Evolutionary conservation across 768 basidiomycete species (phyloP), one percentile per base, ranked within the genome.

Genomic region (Leccinum rimulosum): DNA sequence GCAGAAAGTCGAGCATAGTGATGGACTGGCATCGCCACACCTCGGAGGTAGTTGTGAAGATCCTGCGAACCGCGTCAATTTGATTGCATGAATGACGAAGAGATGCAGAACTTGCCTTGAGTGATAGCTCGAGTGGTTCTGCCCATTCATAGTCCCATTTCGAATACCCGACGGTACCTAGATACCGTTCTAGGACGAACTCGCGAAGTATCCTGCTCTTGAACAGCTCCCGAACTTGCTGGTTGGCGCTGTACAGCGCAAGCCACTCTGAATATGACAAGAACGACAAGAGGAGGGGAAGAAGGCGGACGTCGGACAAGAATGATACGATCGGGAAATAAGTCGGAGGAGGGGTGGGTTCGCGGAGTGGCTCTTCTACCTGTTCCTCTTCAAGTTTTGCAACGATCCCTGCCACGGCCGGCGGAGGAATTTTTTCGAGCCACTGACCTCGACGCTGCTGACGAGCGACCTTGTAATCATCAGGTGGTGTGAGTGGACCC

Each of bases 241-340:
- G 82, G 67, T 82, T 85, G 12, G 86, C 72, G 17, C 80, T 76
- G 40, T 82, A 83, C 15, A 93, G 73, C 11, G 78, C 69, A 59
- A 85, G 81, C 85, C 88, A 91, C 47, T 93, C 88, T 57, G 78
- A 81, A 65, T 89, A 94, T n/a, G 84, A 76, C 54, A 93, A 66
- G 66, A 82, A 86, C 4, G 70, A 66, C n/a, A 94, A 74, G 27
- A 93, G 68, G 6, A 70, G 63, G 0, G 76, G 70, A 7, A 94
- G 76, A 14, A 93, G 70, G 35, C 74, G 73, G 0, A 82, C 76
- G 50, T 84, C 72, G 7, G 79, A 66, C 38, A 93, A 69, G 70
- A 89, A 88, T 5, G 72, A 63, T n/a, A 76, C 70, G 35, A 94
- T 70, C 0, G 85, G 83, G 64, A 85, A 85, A 30, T 74, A 68